These are phyloP conservation scores for Alternaria sp. DNA, from an alignment of 2,329 filamentous ascomycete genomes.

Conservation along the genomic window DNA sequence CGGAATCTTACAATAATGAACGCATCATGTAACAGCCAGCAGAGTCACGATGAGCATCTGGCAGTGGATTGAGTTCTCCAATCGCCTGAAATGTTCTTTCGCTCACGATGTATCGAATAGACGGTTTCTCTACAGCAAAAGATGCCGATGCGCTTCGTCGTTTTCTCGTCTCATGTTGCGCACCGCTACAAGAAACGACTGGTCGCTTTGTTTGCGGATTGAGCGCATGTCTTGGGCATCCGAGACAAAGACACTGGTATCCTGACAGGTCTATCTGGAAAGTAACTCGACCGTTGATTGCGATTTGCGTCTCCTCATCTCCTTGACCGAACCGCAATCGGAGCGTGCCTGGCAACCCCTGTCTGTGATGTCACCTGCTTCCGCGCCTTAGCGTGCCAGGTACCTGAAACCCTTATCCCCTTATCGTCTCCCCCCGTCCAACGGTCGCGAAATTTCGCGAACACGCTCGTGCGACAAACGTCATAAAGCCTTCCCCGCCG, in stretches of 20 bases:
- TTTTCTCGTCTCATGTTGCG: background rate
- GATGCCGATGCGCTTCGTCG: background rate
- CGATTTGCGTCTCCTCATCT: background rate
- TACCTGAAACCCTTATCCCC: background rate
- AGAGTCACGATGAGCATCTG: background rate
- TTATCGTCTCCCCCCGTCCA: background rate
- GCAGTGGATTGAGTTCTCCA: background rate
- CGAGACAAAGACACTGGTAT: background rate
- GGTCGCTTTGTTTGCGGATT: background rate
- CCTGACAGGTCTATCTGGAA: background rate
- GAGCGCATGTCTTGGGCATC: background rate
- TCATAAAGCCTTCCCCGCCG: background rate
- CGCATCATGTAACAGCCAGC: background rate
- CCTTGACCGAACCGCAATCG: background rate
- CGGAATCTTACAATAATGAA: background rate
- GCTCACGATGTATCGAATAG: background rate
- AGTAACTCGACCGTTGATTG: background rate
- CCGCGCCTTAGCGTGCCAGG: slow-evolving; percentile 22
- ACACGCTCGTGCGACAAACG: slow-evolving; percentile 1
- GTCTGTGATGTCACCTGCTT: slow-evolving; percentile 24
- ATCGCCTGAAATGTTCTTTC: background rate
- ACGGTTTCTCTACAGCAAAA: background rate
- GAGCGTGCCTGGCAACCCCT: background rate
- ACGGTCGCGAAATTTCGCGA: background rate
- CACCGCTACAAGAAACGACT: background rate